Evolutionary conservation across 1,139 yeast genomes (phyloP).

Genomic region (Diutina catenulata): DNA sequence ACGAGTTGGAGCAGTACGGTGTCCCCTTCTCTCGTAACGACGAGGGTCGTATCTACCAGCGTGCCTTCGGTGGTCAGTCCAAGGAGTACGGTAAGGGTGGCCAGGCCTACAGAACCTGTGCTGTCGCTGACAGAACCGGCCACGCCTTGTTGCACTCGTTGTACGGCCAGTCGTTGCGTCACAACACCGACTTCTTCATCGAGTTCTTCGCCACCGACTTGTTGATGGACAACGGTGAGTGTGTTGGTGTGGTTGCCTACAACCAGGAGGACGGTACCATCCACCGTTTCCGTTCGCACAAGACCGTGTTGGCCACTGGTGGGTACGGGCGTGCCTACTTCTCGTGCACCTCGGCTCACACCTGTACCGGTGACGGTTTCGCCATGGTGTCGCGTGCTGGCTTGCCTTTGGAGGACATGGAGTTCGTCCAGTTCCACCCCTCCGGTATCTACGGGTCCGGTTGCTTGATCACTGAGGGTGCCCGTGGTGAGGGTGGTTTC

Average conservation of each 20-base stretch:
- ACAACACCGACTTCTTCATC: slow-evolving; percentile 95
- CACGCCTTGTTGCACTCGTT: slow-evolving; percentile 93
- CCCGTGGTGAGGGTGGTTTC: slow-evolving; percentile 99
- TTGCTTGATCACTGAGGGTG: slow-evolving; percentile 97
- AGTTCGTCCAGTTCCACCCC: slow-evolving; percentile 98
- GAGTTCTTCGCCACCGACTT: slow-evolving; percentile 95
- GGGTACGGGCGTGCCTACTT: slow-evolving; percentile 98
- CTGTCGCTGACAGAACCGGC: slow-evolving; percentile 98
- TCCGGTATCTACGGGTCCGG: slow-evolving; percentile 99
- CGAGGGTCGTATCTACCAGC: slow-evolving; percentile 93
- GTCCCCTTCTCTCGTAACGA: slow-evolving; percentile 97
- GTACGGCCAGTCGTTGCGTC: slow-evolving; percentile 93
- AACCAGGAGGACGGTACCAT: slow-evolving; percentile 98
- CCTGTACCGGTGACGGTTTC: slow-evolving; percentile 98
- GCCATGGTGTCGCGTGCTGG: slow-evolving; percentile 99
- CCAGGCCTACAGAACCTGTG: slow-evolving; percentile 98
- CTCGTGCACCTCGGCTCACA: slow-evolving; percentile 98
- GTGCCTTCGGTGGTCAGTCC: slow-evolving; percentile 98
- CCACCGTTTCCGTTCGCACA: slow-evolving; percentile 95
- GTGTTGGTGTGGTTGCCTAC: slow-evolving; percentile 95
- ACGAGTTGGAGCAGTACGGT: slow-evolving; percentile 96
- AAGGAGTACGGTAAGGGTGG: slow-evolving; percentile 96
- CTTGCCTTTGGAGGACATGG: slow-evolving; percentile 92
- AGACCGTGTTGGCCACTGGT: slow-evolving; percentile 95
- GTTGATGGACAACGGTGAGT: slow-evolving; percentile 89